Base-by-base conservation (phyloP, 495 filamentous ascomycete species). In the Penicillium ochrochloron region DNA sequence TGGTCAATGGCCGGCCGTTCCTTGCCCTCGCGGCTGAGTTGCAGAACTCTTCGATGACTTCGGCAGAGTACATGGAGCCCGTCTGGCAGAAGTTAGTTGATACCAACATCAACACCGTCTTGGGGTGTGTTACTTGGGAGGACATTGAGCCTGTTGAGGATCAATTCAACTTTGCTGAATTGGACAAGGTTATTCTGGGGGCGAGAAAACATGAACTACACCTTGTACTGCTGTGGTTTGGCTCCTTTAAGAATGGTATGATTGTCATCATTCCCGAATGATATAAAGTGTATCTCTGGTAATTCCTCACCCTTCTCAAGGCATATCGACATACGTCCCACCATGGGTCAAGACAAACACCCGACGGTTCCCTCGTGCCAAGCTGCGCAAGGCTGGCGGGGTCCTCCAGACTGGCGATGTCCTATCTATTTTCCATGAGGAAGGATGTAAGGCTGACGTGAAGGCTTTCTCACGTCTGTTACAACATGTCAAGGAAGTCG, bases 61-160 rank as follows among this genome's bases (percentile, higher is more conserved):
- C 76, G 7, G 73, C 78, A 9, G 68, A 73, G 37, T 83, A 75
- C 60, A 84, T 84, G 81, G 46, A 74, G 12, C 67, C 70, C 2
- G 67, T 75, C 4, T 85, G 81, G 80, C 74, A 70, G 57, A 79
- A 81, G 56, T 52, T 84, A 37, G 73, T 71, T 2, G 73, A 71
- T 37, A 75, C 71, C 5, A 73, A 79, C 35, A 67, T 82, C 67
- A 85, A 85, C 64, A 85, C 81, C 9, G 71, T 84, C 15, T 74
- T 85, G n/a, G 82, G 81, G 15, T 78, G 73, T 64, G 82, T 85
- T 6, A 77, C 77, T 2, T 85, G 82, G 82, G 82, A 84, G 60
- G 61, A 74, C 27, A 79, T 83, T 56, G 82, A 85, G 71, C 77
- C 82, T 9, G 63, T 59, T 0, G 82, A 85, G 68, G 79, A 77